Evolutionary conservation across 176 grass and related monocot species (phyloP).

Genomic region (Aegilops tauschii): DNA sequence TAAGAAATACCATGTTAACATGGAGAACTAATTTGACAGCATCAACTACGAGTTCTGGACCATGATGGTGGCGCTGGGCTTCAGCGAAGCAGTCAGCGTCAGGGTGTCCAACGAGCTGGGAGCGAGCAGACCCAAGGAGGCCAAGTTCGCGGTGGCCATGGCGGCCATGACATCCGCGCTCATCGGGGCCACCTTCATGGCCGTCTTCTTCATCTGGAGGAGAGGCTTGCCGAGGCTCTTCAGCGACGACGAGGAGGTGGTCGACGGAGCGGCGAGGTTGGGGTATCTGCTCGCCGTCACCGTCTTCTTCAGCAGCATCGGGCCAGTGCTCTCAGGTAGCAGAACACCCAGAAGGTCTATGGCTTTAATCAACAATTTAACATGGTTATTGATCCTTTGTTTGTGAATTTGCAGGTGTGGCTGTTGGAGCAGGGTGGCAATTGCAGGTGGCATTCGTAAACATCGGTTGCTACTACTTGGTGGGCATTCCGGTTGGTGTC

Average conservation of each 20-base stretch:
- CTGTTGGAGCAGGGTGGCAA: constrained; percentile 86
- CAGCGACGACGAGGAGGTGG: constrained; percentile 42
- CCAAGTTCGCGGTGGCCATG: constrained; percentile 57
- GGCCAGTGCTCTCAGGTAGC: constrained; percentile 73
- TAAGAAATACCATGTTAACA: not conserved
- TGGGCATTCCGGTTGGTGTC: constrained; percentile 70
- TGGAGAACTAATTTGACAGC: constrained; percentile 25
- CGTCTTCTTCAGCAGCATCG: constrained; percentile 62
- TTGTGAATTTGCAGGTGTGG: constrained; percentile 52
- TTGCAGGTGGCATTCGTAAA: constrained; percentile 60
- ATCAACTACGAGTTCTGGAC: constrained; percentile 78
- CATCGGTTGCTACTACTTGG: constrained; percentile 65
- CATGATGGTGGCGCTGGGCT: constrained; percentile 78
- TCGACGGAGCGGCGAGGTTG: constrained; percentile 48
- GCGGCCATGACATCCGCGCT: constrained; percentile 48
- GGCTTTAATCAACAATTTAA: no score
- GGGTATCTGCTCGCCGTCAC: constrained; percentile 58
- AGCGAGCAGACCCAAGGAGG: constrained; percentile 47
- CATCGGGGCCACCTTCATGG: constrained; percentile 56
- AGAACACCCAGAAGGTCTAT: no score
- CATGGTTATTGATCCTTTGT: not conserved
- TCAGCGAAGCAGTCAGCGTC: constrained; percentile 72
- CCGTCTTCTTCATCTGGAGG: constrained; percentile 49
- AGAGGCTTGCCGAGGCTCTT: constrained; percentile 54
- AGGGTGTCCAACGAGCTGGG: constrained; percentile 85